phyloP scores from a whole-genome alignment of 169 alveolate species.

The Theileria parva region DNA sequence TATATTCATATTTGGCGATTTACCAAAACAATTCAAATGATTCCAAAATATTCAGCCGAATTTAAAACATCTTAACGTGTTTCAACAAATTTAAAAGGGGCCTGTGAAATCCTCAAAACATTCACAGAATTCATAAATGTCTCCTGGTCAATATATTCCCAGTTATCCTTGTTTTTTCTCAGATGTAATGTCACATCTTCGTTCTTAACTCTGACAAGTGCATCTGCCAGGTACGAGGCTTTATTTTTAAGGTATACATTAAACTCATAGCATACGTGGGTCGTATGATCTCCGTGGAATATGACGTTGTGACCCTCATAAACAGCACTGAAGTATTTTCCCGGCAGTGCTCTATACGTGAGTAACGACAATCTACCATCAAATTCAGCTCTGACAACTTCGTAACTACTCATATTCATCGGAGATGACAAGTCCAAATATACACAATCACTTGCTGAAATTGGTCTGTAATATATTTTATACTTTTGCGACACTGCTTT shows the following conservation, averaged over 20 bases:
- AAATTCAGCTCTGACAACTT: background rate
- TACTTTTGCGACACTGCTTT: background rate
- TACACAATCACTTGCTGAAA: background rate
- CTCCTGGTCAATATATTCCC: background rate
- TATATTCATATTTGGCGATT: background rate
- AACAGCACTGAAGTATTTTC: background rate
- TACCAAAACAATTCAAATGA: background rate
- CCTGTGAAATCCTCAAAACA: background rate
- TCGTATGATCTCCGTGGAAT: background rate
- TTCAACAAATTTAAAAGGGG: background rate
- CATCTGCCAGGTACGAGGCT: background rate
- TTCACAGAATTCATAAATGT: background rate
- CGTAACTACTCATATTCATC: background rate
- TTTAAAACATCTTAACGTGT: too few species aligned
- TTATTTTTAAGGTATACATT: background rate
- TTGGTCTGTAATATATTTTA: background rate
- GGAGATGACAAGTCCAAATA: background rate
- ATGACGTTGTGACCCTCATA: background rate
- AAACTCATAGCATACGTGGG: background rate
- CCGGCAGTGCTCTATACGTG: background rate
- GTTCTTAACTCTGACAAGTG: background rate
- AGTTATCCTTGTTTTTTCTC: background rate
- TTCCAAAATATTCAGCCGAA: too few species aligned
- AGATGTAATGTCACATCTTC: slow-evolving; percentile 2
- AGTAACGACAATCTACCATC: background rate